Evolutionary conservation across 306 rosid genomes (phyloP).

Genomic region (Mimosa bimucronata): DNA sequence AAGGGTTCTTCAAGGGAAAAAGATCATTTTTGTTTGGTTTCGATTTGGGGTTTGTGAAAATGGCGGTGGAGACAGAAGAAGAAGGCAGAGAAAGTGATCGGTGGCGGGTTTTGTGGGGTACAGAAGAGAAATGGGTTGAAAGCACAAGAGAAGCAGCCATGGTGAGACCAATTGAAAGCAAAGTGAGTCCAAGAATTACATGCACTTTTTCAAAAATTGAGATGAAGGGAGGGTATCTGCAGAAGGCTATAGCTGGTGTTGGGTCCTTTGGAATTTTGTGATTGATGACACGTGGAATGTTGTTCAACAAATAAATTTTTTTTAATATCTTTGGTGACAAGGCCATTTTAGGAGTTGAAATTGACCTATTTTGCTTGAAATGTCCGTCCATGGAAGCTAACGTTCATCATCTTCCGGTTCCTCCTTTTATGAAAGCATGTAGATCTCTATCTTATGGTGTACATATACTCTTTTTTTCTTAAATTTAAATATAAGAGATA

Average conservation of each 20-base stretch:
- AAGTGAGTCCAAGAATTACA: constrained; percentile 6
- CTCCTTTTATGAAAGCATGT: too few relatives aligned
- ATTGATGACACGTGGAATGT: neutral
- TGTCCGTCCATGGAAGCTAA: neutral
- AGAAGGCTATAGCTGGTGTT: neutral
- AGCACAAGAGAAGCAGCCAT: constrained; percentile 47
- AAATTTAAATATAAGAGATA: too few relatives aligned
- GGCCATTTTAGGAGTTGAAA: neutral
- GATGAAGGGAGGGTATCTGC: neutral
- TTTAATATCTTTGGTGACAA: neutral
- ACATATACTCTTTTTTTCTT: too few relatives aligned
- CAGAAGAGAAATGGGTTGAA: constrained; percentile 33
- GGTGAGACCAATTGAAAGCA: neutral
- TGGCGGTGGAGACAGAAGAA: neutral
- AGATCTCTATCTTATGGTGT: too few relatives aligned
- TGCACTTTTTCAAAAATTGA: neutral
- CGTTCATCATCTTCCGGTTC: neutral
- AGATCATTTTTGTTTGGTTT: neutral
- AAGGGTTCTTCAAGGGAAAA: neutral
- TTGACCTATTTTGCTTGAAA: neutral
- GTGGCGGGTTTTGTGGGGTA: constrained; percentile 17
- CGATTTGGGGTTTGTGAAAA: neutral
- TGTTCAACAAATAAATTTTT: neutral
- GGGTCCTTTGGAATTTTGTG: neutral
- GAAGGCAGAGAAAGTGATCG: constrained; percentile 9